phyloP scores from a whole-genome alignment of 345 rosid species.

The Melaleuca quinquenervia region DNA sequence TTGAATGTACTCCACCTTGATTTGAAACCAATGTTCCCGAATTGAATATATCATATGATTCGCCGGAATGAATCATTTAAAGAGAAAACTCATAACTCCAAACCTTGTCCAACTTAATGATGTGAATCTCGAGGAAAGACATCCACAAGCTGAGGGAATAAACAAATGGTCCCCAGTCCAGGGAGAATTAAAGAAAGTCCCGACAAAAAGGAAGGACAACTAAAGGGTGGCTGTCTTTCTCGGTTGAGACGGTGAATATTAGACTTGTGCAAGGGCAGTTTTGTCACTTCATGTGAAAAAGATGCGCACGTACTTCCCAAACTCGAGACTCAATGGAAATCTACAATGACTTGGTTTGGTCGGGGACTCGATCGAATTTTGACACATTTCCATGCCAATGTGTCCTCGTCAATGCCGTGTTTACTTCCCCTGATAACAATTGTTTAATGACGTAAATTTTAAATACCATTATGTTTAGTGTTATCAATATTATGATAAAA shows the following conservation, averaged over 20 bases:
- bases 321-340: neutral
- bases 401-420: neutral
- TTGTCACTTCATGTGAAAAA: neutral
- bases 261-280: neutral
- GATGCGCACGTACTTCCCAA: neutral
- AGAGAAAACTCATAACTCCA: neutral
- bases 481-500: neutral
- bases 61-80: neutral
- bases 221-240: neutral
- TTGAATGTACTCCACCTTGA: neutral
- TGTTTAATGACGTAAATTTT: neutral
- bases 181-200: neutral
- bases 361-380: neutral
- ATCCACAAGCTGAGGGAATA: neutral
- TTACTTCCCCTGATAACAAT: neutral
- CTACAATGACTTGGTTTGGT: neutral
- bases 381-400: neutral
- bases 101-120: neutral
- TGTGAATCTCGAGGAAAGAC: neutral
- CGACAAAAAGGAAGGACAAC: neutral
- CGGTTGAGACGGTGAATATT: neutral
- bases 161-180: neutral
- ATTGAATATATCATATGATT: neutral
- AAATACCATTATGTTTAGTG: neutral
- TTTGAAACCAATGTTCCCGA: neutral